A percentile compares a stretch with the other conserved stretches of the same genome.
Conservation (phyloP, 257 asterid species). For the Fraxinus pennsylvanica region DNA sequence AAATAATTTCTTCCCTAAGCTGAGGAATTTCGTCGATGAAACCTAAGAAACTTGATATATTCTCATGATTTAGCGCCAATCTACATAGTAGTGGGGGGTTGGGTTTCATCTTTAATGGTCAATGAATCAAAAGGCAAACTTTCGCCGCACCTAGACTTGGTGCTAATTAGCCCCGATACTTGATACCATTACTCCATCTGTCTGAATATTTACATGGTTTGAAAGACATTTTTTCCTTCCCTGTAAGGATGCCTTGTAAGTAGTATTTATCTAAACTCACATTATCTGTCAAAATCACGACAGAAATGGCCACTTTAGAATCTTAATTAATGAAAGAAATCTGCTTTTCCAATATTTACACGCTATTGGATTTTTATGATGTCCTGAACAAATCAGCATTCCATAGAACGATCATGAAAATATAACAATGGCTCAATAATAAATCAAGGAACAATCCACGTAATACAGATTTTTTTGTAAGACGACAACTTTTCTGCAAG, state of each 20-base stretch:
- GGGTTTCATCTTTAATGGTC: too few species aligned
- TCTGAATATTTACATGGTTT: not conserved
- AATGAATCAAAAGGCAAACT: too few species aligned
- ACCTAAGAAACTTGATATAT: too few species aligned
- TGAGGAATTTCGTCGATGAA: too few species aligned
- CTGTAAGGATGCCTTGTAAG: not conserved
- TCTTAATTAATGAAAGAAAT: too few species aligned
- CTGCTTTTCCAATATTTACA: not conserved
- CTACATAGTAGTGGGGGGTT: too few species aligned
- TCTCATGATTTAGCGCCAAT: too few species aligned
- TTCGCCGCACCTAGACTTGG: too few species aligned
- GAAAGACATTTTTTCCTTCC: not conserved
- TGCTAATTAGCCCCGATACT: too few species aligned
- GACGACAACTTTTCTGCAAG: not conserved
- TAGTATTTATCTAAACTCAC: not conserved
- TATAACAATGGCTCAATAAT: not conserved
- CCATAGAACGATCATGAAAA: not conserved
- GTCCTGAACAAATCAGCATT: not conserved
- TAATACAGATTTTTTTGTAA: not conserved
- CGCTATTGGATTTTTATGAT: not conserved
- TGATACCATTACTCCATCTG: too few species aligned
- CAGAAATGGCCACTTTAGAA: not conserved
- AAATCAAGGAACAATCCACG: conserved; percentile 2
- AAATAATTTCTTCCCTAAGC: too few species aligned
- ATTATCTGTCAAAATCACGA: not conserved